Evolutionary conservation across 2,329 filamentous ascomycete species (phyloP).

Genomic region (Dactylonectria estremocensis): DNA sequence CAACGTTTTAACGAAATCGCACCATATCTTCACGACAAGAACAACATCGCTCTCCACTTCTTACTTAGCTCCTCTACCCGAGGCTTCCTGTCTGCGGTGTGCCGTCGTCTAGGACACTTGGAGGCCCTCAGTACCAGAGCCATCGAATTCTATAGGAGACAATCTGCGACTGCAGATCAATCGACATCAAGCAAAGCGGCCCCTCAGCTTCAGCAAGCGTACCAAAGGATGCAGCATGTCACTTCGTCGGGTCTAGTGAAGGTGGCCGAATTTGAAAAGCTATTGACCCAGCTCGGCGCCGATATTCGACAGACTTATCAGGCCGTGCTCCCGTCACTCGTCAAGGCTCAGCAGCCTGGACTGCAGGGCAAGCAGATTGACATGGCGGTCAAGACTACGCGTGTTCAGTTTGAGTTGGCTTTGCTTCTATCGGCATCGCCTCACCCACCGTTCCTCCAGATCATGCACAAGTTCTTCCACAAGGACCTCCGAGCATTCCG

Average conservation of each 20-base stretch:
- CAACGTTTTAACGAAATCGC: conserved; percentile 66
- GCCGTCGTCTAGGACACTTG: conserved; percentile 74
- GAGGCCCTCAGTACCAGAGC: conserved; percentile 65
- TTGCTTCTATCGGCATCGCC: conserved; percentile 67
- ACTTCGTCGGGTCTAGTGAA: conserved; percentile 69
- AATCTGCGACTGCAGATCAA: conserved; percentile 59
- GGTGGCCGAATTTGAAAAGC: conserved; percentile 73
- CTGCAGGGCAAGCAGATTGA: conserved; percentile 61
- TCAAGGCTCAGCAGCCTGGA: conserved; percentile 63
- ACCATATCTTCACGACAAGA: conserved; percentile 66
- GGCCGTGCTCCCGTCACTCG: conserved; percentile 60
- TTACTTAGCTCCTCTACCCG: conserved; percentile 83
- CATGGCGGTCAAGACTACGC: conserved; percentile 61
- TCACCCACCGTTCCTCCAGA: conserved; percentile 63
- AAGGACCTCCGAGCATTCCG: conserved; percentile 72
- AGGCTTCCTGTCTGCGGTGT: conserved; percentile 78
- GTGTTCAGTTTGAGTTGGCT: conserved; percentile 65
- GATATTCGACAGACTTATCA: conserved; percentile 69
- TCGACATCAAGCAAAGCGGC: conserved; percentile 57
- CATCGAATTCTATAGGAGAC: conserved; percentile 65
- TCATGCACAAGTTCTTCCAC: conserved; percentile 77
- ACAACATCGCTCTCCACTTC: conserved; percentile 73
- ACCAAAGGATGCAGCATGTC: conserved; percentile 68
- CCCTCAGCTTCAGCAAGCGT: conserved; percentile 70
- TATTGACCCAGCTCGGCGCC: conserved; percentile 65